phyloP scores from a whole-genome alignment of 768 basidiomycete species.

The Coprinopsis sp. region DNA sequence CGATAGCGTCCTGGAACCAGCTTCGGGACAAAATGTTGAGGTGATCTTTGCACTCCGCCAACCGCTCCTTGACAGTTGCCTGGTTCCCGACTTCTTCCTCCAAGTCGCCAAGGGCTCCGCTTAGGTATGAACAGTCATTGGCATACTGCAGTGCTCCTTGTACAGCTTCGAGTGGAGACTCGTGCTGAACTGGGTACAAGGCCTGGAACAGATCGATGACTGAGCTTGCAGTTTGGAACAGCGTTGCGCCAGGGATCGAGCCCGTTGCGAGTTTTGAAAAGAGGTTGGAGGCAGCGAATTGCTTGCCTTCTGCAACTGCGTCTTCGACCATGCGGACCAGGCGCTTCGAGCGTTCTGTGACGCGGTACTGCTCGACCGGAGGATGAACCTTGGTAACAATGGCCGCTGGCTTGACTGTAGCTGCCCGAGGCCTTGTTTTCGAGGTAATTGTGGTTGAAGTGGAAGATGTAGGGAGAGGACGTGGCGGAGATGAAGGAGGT shows the following conservation, averaged over 20 bases:
- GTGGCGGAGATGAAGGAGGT: conserved; percentile 16
- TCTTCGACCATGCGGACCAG: conserved; percentile 56
- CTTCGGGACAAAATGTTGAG: conserved; percentile 58
- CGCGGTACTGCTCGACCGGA: conserved; percentile 54
- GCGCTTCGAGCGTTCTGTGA: conserved; percentile 52
- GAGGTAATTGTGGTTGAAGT: neutral
- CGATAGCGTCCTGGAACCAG: conserved; percentile 69
- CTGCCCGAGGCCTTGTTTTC: neutral
- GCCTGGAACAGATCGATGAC: conserved; percentile 78
- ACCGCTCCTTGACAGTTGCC: conserved; percentile 36
- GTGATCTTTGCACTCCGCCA: conserved; percentile 46
- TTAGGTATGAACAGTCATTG: conserved; percentile 76
- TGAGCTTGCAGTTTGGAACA: conserved; percentile 58
- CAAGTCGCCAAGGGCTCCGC: conserved; percentile 44
- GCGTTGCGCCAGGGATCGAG: conserved; percentile 43
- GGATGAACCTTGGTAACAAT: conserved; percentile 8
- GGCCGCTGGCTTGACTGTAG: conserved; percentile 9
- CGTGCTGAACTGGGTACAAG: conserved; percentile 64
- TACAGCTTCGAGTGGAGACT: conserved; percentile 41
- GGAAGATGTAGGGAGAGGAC: conserved; percentile 13
- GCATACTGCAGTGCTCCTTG: conserved; percentile 67
- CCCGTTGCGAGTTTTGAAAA: conserved; percentile 34
- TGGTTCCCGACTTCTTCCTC: conserved; percentile 24
- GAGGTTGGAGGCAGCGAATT: conserved; percentile 54
- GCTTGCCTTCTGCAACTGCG: conserved; percentile 61